Base-by-base conservation (phyloP, 2,329 filamentous ascomycete species). In the Pyricularia grisea region DNA sequence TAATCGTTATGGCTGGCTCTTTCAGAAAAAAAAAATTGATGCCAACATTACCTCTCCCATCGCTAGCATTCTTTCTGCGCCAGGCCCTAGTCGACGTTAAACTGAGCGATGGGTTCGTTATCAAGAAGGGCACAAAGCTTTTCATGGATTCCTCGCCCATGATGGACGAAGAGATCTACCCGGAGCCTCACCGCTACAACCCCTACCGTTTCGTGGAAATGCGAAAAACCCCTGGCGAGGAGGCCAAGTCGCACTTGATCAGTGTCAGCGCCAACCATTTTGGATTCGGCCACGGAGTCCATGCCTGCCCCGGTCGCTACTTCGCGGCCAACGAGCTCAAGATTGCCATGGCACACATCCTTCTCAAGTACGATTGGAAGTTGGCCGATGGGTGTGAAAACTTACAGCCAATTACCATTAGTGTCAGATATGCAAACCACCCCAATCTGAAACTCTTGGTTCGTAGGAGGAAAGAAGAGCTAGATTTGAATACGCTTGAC, bases 261-360 rank as follows among this genome's bases (percentile, higher is more conserved):
- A 78, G 76, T 9, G 78, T 78, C 1, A 74, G 70, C 20, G 70
- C 72, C 7, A 77, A 80, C 3, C 76, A 73, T 64, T 67, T 79
- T 11, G 73, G 71, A 2, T 83, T 81, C 68, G 81, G 81, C n/a
- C 74, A 80, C 69, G 79, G 79, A 1, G 73, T 71, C 9, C 77
- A 80, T 67, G 77, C 79, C 1, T 81, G 80, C 68, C 79, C 80
- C 0, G 80, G 80, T 0, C 71, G 79, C 0, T 81, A 79, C 72
- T 80, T 80, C 71, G 78, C 78, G 0, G 73, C 73, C 11, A 76
- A 76, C 65, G 76, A 79, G 73, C 74, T 81, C 9, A 80, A 81
- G 74, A 68, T 76, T 6, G 73, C 74, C 20, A 67, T 76, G 50
- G 73, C 71, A 23, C 31, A 71, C 30, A 12, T 70, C 27, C 67